Evolutionary conservation across 495 filamentous ascomycete genomes (phyloP).

Genomic region (Immersiella caudata): DNA sequence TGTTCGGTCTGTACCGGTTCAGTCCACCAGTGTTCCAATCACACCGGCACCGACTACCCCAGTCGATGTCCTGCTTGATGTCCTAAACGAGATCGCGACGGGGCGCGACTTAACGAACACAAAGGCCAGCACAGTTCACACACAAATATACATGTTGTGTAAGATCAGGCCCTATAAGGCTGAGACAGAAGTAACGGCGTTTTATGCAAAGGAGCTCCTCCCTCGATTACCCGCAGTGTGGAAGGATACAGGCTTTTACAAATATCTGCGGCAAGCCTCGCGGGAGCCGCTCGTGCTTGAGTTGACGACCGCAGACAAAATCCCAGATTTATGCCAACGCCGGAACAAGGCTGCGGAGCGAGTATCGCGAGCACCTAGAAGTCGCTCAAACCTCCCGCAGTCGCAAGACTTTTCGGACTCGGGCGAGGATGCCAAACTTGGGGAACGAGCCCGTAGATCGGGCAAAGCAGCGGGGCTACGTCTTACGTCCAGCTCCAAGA

Average conservation of each 20-base stretch:
- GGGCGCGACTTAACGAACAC: conserved; percentile 18
- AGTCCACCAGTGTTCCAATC: background rate
- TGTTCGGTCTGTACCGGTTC: background rate
- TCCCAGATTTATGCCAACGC: conserved; percentile 33
- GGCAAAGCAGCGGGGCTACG: conserved; percentile 43
- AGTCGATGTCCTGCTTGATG: conserved; percentile 18
- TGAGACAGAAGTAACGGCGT: conserved; percentile 34
- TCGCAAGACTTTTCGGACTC: conserved; percentile 21
- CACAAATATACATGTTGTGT: conserved; percentile 37
- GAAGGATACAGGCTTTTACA: conserved; percentile 33
- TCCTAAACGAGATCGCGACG: conserved; percentile 11
- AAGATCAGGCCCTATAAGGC: conserved; percentile 36
- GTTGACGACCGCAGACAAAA: conserved; percentile 28
- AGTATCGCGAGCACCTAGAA: conserved; percentile 4
- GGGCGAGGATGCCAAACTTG: conserved; percentile 20
- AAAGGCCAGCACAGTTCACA: conserved; percentile 18
- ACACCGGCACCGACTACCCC: background rate
- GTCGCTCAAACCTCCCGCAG: background rate
- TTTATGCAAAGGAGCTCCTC: conserved; percentile 38
- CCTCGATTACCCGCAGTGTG: conserved; percentile 35
- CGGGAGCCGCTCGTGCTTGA: conserved; percentile 27
- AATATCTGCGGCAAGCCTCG: conserved; percentile 30
- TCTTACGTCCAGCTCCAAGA: conserved; percentile 32
- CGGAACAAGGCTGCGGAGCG: conserved; percentile 28
- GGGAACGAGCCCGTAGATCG: conserved; percentile 30